phyloP scores from a whole-genome alignment of 2,329 filamentous ascomycete species.

The Phyllosticta citrichinensis region DNA sequence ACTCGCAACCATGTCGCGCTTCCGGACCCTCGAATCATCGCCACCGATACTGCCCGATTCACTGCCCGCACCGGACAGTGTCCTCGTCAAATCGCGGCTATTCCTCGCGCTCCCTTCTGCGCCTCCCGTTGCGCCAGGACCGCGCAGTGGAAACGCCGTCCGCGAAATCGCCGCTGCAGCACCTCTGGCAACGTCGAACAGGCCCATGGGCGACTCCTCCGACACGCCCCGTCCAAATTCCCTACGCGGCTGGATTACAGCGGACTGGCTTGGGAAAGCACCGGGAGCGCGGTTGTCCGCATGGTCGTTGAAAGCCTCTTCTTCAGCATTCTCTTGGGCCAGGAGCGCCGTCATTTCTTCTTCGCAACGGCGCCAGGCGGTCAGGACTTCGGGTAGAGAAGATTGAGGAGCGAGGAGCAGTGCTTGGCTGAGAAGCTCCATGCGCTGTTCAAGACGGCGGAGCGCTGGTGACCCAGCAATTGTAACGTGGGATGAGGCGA shows the following conservation, averaged over 20 bases:
- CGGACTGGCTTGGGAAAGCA: constrained; percentile 29
- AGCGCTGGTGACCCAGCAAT: constrained; percentile 38
- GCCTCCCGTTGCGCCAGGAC: constrained; percentile 13
- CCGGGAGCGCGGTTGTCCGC: constrained; percentile 48
- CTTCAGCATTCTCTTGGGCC: constrained; percentile 55
- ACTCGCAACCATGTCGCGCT: constrained; percentile 61
- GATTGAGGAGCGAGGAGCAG: constrained; percentile 61
- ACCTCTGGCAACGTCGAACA: constrained; percentile 43
- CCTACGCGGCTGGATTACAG: constrained; percentile 27
- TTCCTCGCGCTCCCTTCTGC: constrained; percentile 4
- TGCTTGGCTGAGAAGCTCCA: constrained; percentile 68
- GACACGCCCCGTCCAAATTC: constrained; percentile 32
- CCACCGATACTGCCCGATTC: constrained; percentile 26
- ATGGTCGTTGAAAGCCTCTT: constrained; percentile 59
- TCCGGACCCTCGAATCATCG: constrained; percentile 44
- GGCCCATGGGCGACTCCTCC: constrained; percentile 42
- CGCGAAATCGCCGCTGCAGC: constrained; percentile 39
- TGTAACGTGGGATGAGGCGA: constrained; percentile 25
- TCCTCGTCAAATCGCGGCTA: background rate
- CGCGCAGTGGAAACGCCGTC: constrained; percentile 36
- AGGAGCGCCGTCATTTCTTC: constrained; percentile 62
- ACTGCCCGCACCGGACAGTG: constrained; percentile 22
- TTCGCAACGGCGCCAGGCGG: constrained; percentile 66
- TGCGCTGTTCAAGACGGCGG: constrained; percentile 67
- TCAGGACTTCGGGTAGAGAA: constrained; percentile 64